Percentiles rank a stretch among this genome's conserved stretches.
phyloP scores from a whole-genome alignment of 768 basidiomycete genomes.

The Amanita inopinata region DNA sequence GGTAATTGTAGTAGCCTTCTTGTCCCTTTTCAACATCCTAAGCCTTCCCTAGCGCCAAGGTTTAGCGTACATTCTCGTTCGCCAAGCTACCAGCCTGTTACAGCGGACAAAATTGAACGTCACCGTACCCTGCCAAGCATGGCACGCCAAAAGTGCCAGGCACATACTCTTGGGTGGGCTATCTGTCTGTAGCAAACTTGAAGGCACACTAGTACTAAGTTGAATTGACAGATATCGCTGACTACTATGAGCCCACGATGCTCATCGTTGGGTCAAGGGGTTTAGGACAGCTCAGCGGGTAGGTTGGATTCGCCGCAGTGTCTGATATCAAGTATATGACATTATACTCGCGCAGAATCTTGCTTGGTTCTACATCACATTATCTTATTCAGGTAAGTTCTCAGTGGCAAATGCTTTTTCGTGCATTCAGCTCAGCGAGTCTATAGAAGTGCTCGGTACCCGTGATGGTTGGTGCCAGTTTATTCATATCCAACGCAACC shows the following conservation, averaged over 20 bases:
- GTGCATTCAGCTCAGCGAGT: constrained; percentile 3
- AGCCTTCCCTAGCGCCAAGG: constrained; percentile 61
- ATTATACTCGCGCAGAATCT: constrained; percentile 42
- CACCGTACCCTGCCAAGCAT: constrained; percentile 83
- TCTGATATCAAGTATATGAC: neutral
- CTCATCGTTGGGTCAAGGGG: constrained; percentile 94
- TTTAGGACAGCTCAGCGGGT: constrained; percentile 82
- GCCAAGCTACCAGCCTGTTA: constrained; percentile 82
- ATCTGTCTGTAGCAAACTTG: constrained; percentile 1
- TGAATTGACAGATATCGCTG: constrained; percentile 56
- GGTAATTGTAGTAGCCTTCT: constrained; percentile 31
- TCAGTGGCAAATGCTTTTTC: neutral
- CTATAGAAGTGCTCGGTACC: constrained; percentile 83
- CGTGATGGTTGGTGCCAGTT: constrained; percentile 56
- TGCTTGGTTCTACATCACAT: constrained; percentile 91
- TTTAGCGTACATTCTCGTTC: constrained; percentile 76
- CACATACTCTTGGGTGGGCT: constrained; percentile 74
- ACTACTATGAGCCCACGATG: constrained; percentile 82
- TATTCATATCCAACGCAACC: neutral
- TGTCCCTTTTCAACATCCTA: constrained; percentile 7
- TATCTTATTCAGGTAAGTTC: constrained; percentile 71
- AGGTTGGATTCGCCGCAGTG: neutral
- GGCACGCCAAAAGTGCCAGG: constrained; percentile 92
- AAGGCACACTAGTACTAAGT: neutral
- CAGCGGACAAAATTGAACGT: constrained; percentile 88